A percentile compares a stretch with the other conserved stretches of the same genome.
Conservation (phyloP, 2,329 filamentous ascomycete genomes). For the Xylariaceae sp. region DNA sequence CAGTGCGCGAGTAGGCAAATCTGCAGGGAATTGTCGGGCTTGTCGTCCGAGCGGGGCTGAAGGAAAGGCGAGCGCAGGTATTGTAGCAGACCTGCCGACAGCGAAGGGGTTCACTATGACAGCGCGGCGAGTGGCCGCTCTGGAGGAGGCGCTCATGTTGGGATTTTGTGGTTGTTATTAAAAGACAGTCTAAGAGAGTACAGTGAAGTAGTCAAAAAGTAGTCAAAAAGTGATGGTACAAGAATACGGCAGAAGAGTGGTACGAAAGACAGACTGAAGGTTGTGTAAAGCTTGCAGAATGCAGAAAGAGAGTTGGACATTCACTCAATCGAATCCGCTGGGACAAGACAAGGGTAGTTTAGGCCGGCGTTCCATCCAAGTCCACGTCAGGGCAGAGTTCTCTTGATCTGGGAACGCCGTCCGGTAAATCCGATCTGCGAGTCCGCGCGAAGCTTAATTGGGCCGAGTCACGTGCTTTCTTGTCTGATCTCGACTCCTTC, state of each 20-base stretch:
- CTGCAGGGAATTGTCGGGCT: constrained; percentile 38
- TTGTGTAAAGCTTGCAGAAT: neutral
- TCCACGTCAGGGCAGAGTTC: no score
- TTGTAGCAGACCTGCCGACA: constrained; percentile 40
- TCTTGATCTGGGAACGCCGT: neutral
- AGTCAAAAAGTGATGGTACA: neutral
- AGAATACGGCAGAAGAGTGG: neutral
- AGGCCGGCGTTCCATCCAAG: no score
- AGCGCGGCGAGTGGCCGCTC: constrained; percentile 52
- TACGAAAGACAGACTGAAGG: no score
- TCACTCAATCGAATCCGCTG: no score
- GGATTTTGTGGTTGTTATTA: constrained; percentile 1
- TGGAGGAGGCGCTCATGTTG: constrained; percentile 53
- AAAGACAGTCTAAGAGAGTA: constrained; percentile 1
- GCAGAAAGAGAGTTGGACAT: neutral
- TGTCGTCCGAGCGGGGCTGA: constrained; percentile 44
- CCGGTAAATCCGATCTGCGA: constrained; percentile 15
- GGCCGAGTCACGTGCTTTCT: constrained; percentile 12
- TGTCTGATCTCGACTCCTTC: neutral
- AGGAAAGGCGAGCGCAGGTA: constrained; percentile 42
- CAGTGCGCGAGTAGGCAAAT: constrained; percentile 50
- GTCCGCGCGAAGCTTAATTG: neutral
- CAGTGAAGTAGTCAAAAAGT: neutral
- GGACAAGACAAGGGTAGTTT: constrained; percentile 3
- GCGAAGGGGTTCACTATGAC: constrained; percentile 47